Percentiles rank a stretch among this genome's conserved stretches.
phyloP scores from a whole-genome alignment of 441 rosid genomes.

The Gossypium schwendimanii region DNA sequence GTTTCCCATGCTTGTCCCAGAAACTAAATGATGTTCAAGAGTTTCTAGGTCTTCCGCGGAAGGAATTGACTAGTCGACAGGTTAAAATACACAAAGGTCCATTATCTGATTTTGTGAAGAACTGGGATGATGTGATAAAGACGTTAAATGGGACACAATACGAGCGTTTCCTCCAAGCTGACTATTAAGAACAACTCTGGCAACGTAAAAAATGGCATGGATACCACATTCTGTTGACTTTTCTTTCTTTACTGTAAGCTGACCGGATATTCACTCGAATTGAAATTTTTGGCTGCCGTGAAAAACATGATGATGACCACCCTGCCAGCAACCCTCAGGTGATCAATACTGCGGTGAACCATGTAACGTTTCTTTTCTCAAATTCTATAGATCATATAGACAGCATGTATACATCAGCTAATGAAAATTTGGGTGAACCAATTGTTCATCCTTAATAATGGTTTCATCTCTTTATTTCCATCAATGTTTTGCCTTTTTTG shows the following conservation, averaged over 20 bases:
- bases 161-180: conserved; percentile 51
- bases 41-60: conserved; percentile 57
- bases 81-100: conserved; percentile 81
- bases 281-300: conserved; percentile 19
- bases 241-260: conserved; percentile 18
- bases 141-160: conserved; percentile 61
- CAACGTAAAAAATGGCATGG: conserved; percentile 19
- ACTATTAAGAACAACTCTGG: conserved; percentile 29
- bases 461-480: not conserved
- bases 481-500: not conserved
- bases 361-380: not conserved
- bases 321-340: not conserved
- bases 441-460: conserved; percentile 8
- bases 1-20: conserved; percentile 37
- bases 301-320: not conserved
- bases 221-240: conserved; percentile 25
- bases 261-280: not conserved
- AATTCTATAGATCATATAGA: not conserved
- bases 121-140: conserved; percentile 73
- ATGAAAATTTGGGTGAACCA: conserved; percentile 14
- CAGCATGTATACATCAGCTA: conserved; percentile 22
- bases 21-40: conserved; percentile 60
- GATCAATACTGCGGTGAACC: conserved; percentile 10
- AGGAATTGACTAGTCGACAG: conserved; percentile 67
- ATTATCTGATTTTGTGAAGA: conserved; percentile 52